phyloP scores from a whole-genome alignment of 169 alveolate species.

The Plasmodium vivax region DNA sequence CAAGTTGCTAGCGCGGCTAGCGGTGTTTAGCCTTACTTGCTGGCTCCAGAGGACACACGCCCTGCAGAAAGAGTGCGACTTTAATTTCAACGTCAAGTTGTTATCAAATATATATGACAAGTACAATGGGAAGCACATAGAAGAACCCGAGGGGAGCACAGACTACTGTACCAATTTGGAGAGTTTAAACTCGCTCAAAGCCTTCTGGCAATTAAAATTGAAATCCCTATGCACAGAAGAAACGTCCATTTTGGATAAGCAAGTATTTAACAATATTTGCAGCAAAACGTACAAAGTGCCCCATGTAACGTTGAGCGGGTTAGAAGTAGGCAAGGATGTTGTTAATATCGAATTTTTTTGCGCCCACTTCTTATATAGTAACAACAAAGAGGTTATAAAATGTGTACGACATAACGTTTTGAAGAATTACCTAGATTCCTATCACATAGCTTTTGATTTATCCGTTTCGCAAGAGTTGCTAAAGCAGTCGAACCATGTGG shows the following conservation, averaged over 20 bases:
- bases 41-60: background rate
- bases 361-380: constrained; percentile 73
- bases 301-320: constrained; percentile 27
- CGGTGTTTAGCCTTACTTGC: constrained; percentile 4
- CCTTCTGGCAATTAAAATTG: constrained; percentile 61
- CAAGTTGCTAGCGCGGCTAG: background rate
- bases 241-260: constrained; percentile 69
- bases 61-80: constrained; percentile 28
- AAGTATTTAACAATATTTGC: constrained; percentile 46
- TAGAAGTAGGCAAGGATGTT: background rate
- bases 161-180: constrained; percentile 53
- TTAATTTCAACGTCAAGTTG: constrained; percentile 7
- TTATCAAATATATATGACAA: constrained; percentile 41
- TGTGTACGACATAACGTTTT: constrained; percentile 41
- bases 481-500: constrained; percentile 47
- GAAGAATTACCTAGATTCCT: constrained; percentile 56
- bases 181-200: constrained; percentile 28
- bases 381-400: constrained; percentile 63
- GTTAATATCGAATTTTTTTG: constrained; percentile 63
- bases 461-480: constrained; percentile 53
- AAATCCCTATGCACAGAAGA: constrained; percentile 69
- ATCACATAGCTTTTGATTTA: constrained; percentile 67
- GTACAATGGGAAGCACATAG: constrained; percentile 25
- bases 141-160: background rate
- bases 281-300: constrained; percentile 25